Evolutionary conservation across 2,329 filamentous ascomycete species (phyloP), one percentile per base, ranked within the genome.

Genomic region (Furcasterigmium furcatum): DNA sequence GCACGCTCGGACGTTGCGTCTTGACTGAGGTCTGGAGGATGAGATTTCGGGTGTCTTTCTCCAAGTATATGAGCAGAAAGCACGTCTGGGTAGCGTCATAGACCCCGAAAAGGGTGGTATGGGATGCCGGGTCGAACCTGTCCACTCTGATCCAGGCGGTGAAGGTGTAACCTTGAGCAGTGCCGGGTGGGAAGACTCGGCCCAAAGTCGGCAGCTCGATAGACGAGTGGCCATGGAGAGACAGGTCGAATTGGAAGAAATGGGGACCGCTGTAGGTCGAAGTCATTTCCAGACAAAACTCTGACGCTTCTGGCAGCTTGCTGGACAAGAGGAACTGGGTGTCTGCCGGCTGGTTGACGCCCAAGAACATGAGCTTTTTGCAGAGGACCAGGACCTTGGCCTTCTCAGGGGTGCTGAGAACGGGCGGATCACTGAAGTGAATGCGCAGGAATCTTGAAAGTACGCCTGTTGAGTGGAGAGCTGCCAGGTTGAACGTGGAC

Each of bases 1-100:
- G 83, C 39, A 99, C 88, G 64, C 92, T 97, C 3, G 94, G 92
- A 47, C 87, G 82, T 43, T 83, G 77, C 9, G 91, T 91, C 43
- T 84, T 88, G 49, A 97, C 87, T 16, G 94, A 96, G 8, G 95
- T 97, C 67, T 99, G 94, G 6, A 99, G 73, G 54, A 99, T 99
- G 54, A 99, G 87, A 66, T 96, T 94, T 49, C 81, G 88, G 2
- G 90, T 95, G 62, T 96, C 91, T 60, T 87, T 91, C 63, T 99
- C 95, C 32, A 99, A 76, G 60, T 99, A 99, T 49, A 91, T 85
- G 55, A 99, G 81, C 29, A 99, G 71, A 59, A 99, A 99, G 65
- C 94, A 99, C 5, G 88, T 90, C 64, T 97, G 92, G 5, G 83
- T 90, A 4, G 85, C 77, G 66, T 99, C 94, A 64, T 95, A 97